phyloP scores from a whole-genome alignment of 78 protist species.

The Carpediemonas membranifera region DNA sequence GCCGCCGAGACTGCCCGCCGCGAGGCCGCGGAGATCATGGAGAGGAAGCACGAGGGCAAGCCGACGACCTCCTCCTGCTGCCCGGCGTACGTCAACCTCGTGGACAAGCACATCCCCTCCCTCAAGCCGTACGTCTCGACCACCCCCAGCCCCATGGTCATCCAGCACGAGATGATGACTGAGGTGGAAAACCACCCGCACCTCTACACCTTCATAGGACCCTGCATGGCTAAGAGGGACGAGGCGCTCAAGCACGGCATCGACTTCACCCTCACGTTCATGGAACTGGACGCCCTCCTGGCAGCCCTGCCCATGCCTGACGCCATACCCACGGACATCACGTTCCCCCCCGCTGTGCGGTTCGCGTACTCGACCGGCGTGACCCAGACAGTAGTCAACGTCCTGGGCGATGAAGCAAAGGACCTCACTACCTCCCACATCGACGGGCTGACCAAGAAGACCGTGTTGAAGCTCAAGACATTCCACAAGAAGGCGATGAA shows the following conservation, averaged over 20 bases:
- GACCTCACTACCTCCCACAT: too few relatives aligned
- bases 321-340: too few relatives aligned
- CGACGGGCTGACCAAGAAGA: too few relatives aligned
- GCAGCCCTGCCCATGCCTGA: too few relatives aligned
- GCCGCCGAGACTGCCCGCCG: not conserved
- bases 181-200: not conserved
- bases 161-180: not conserved
- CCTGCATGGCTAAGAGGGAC: constrained; percentile 5
- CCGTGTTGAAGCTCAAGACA: too few relatives aligned
- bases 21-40: constrained; percentile 4
- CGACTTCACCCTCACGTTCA: not conserved
- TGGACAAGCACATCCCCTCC: constrained; percentile 8
- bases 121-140: constrained; percentile 1
- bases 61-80: constrained; percentile 10
- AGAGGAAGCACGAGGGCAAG: not conserved
- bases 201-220: not conserved
- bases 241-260: not conserved
- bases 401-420: too few relatives aligned
- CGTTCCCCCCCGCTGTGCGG: too few relatives aligned
- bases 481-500: too few relatives aligned
- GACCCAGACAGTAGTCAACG: too few relatives aligned
- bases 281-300: not conserved
- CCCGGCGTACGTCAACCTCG: constrained; percentile 7
- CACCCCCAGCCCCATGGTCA: not conserved
- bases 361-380: too few relatives aligned